Evolutionary conservation across 2,329 filamentous ascomycete species (phyloP).

Genomic region (Daldinia sp.): DNA sequence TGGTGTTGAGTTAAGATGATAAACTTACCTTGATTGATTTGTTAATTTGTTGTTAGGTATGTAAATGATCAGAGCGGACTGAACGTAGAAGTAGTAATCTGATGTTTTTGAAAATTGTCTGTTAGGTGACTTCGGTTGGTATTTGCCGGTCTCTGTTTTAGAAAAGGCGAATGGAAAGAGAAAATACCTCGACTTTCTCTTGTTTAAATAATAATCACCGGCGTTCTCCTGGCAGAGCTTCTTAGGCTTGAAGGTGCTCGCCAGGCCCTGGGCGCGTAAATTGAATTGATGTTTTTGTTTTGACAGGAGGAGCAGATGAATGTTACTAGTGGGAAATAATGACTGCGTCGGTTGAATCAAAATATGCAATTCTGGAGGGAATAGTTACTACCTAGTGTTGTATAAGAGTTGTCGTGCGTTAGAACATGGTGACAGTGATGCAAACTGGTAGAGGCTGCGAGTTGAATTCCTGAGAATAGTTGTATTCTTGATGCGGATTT

Average conservation of each 20-base stretch:
- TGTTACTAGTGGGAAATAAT: neutral
- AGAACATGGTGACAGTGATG: neutral
- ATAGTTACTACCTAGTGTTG: neutral
- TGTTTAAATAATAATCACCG: constrained; percentile 3
- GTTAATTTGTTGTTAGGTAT: neutral
- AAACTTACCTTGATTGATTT: neutral
- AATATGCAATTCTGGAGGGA: neutral
- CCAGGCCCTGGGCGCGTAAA: neutral
- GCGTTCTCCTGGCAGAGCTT: neutral
- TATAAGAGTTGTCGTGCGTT: neutral
- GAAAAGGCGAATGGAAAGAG: neutral
- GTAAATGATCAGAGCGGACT: neutral
- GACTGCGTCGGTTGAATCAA: neutral
- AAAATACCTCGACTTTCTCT: neutral
- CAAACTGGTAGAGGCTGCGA: neutral
- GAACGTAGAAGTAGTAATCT: neutral
- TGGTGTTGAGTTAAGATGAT: neutral
- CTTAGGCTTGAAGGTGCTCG: neutral
- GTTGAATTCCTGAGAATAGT: neutral
- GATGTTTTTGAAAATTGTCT: neutral
- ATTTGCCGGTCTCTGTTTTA: neutral
- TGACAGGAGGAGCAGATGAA: neutral
- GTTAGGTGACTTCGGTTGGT: neutral
- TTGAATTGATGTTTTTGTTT: neutral
- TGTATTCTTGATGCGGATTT: neutral